phyloP scores from a whole-genome alignment of 2,329 filamentous ascomycete genomes.

The Penicillium palitans region DNA sequence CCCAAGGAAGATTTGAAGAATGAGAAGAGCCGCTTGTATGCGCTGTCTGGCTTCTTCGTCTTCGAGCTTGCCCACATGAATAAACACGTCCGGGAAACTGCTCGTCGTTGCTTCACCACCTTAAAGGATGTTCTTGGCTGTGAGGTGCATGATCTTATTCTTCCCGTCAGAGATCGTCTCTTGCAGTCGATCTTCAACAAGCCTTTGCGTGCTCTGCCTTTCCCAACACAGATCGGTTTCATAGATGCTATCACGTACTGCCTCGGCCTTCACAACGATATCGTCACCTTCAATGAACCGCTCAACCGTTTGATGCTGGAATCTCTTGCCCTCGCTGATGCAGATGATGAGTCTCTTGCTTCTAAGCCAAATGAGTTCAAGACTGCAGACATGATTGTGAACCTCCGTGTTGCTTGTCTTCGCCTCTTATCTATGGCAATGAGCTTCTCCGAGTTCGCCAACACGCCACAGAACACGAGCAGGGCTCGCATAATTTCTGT shows the following conservation, averaged over 20 bases:
- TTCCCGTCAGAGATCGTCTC: slow-evolving; percentile 85
- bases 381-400: slow-evolving; percentile 92
- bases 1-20: slow-evolving; percentile 76
- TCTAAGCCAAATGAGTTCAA: slow-evolving; percentile 92
- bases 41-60: slow-evolving; percentile 81
- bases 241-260: slow-evolving; percentile 98
- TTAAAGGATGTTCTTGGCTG: slow-evolving; percentile 75
- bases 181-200: slow-evolving; percentile 94
- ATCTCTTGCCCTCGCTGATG: slow-evolving; percentile 88
- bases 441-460: slow-evolving; percentile 86
- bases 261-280: slow-evolving; percentile 81
- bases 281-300: slow-evolving; percentile 88
- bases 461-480: slow-evolving; percentile 65
- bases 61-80: slow-evolving; percentile 94
- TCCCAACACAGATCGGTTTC: slow-evolving; percentile 93
- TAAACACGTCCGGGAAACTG: slow-evolving; percentile 84
- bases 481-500: slow-evolving; percentile 77
- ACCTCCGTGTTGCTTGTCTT: slow-evolving; percentile 88
- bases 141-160: slow-evolving; percentile 83
- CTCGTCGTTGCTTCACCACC: slow-evolving; percentile 75
- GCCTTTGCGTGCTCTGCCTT: slow-evolving; percentile 86
- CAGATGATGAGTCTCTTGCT: slow-evolving; percentile 86
- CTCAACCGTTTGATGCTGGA: slow-evolving; percentile 89
- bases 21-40: slow-evolving; percentile 65
- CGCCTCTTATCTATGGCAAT: slow-evolving; percentile 91